Percentiles rank a stretch among this genome's conserved stretches.
Conservation (phyloP, 805 yeast genomes). For the Metschnikowia amazonensis region DNA sequence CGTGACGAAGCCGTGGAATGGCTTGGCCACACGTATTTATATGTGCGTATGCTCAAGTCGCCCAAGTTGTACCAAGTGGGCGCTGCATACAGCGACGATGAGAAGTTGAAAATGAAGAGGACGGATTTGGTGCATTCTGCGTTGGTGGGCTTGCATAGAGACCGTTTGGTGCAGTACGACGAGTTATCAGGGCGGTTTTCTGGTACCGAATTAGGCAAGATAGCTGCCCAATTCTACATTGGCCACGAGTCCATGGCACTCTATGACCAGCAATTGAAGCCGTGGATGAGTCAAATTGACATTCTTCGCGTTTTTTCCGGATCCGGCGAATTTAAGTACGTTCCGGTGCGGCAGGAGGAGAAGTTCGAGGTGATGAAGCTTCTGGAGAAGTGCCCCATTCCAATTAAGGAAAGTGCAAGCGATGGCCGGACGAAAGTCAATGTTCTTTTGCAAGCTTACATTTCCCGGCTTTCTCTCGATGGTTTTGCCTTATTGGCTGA, state of each 20-base stretch:
- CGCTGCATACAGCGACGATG: slow-evolving; percentile 52
- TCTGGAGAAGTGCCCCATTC: slow-evolving; percentile 76
- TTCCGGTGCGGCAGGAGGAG: slow-evolving; percentile 87
- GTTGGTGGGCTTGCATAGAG: slow-evolving; percentile 50
- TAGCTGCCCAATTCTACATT: slow-evolving; percentile 85
- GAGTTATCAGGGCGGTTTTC: slow-evolving; percentile 33
- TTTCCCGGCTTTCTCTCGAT: slow-evolving; percentile 69
- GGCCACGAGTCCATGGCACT: slow-evolving; percentile 66
- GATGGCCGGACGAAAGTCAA: slow-evolving; percentile 78
- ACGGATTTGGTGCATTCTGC: slow-evolving; percentile 76
- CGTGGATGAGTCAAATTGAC: slow-evolving; percentile 67
- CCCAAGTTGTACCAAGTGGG: slow-evolving; percentile 78
- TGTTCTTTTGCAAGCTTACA: slow-evolving; percentile 77
- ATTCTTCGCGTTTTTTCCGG: slow-evolving; percentile 70
- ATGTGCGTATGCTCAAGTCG: slow-evolving; percentile 68
- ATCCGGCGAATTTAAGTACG: slow-evolving; percentile 80
- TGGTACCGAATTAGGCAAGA: slow-evolving; percentile 66
- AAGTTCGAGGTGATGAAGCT: slow-evolving; percentile 65
- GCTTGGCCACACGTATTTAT: slow-evolving; percentile 77
- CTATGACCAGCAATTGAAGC: slow-evolving; percentile 60
- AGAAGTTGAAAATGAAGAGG: slow-evolving; percentile 48
- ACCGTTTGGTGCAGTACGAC: slow-evolving; percentile 61
- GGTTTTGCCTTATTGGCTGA: slow-evolving; percentile 93
- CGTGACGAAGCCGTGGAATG: slow-evolving; percentile 71
- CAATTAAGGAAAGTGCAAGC: slow-evolving; percentile 66